Conservation (phyloP, 495 filamentous ascomycete genomes). For the Annulohypoxylon stygium region DNA sequence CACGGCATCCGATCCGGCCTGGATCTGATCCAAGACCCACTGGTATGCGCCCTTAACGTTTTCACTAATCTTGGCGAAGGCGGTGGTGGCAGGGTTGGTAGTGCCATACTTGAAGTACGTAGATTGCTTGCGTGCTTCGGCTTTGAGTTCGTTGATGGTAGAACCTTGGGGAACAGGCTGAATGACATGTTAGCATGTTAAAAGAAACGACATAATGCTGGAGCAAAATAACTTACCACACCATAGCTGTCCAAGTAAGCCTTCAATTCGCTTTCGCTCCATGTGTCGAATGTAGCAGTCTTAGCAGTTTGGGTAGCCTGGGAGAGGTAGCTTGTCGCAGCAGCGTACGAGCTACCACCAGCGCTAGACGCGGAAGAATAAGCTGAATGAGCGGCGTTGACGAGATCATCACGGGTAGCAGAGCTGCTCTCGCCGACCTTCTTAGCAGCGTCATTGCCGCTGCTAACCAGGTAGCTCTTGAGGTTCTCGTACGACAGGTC, state of each 20-base stretch:
- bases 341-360: slow-evolving; percentile 76
- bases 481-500: slow-evolving; percentile 84
- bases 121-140: slow-evolving; percentile 76
- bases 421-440: slow-evolving; percentile 74
- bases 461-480: slow-evolving; percentile 74
- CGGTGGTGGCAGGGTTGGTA: slow-evolving; percentile 71
- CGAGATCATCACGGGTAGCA: slow-evolving; percentile 78
- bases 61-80: slow-evolving; percentile 73
- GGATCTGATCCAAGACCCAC: slow-evolving; percentile 70
- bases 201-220: not conserved
- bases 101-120: slow-evolving; percentile 86
- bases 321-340: slow-evolving; percentile 78
- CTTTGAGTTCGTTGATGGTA: slow-evolving; percentile 71
- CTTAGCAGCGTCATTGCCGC: slow-evolving; percentile 71
- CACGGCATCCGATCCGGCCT: slow-evolving; percentile 73
- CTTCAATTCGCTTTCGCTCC: slow-evolving; percentile 84
- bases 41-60: slow-evolving; percentile 63
- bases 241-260: slow-evolving; percentile 85
- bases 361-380: slow-evolving; percentile 76
- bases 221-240: slow-evolving; percentile 57
- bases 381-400: slow-evolving; percentile 77
- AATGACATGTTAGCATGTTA: slow-evolving; percentile 61
- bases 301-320: slow-evolving; percentile 77
- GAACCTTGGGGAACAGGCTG: slow-evolving; percentile 67
- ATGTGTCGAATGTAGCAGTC: slow-evolving; percentile 79